These are phyloP conservation scores for Tetrapisispora fleetii DNA, from an alignment of 805 yeast genomes.

Conservation along the genomic window DNA sequence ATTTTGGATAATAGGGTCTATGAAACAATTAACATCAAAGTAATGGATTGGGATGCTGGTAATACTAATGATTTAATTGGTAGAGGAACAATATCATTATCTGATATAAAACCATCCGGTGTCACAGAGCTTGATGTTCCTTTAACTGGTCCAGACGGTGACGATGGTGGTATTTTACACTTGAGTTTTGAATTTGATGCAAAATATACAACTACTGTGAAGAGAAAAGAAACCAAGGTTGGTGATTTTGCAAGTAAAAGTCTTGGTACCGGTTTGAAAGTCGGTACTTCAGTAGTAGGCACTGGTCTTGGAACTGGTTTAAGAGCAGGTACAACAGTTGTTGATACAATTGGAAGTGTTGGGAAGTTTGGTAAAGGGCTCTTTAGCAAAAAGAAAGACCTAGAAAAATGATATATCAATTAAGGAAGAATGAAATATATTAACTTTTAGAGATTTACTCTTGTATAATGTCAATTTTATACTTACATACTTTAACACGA, in stretches of 20 bases:
- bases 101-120: constrained; percentile 40
- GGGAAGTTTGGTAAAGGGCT: constrained; percentile 17
- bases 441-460: too few relatives aligned
- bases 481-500: neutral
- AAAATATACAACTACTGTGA: constrained; percentile 45
- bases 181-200: constrained; percentile 60
- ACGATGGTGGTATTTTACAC: constrained; percentile 49
- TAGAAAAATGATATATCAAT: neutral
- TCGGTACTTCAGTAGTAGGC: constrained; percentile 34
- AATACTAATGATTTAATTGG: constrained; percentile 79
- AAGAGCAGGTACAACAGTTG: constrained; percentile 26
- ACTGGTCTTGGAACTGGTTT: constrained; percentile 39
- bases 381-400: constrained; percentile 7
- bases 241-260: constrained; percentile 44
- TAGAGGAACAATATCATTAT: constrained; percentile 44
- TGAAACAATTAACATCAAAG: constrained; percentile 45
- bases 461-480: neutral
- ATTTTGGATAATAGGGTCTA: constrained; percentile 53
- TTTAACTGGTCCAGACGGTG: constrained; percentile 31
- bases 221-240: constrained; percentile 32
- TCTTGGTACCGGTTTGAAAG: constrained; percentile 36
- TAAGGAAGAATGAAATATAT: neutral
- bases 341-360: constrained; percentile 33
- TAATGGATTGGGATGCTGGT: constrained; percentile 91
- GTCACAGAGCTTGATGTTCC: constrained; percentile 44